These are phyloP conservation scores for Voacanga thouarsii DNA, from an alignment of 257 asterid genomes.

Conservation along the genomic window DNA sequence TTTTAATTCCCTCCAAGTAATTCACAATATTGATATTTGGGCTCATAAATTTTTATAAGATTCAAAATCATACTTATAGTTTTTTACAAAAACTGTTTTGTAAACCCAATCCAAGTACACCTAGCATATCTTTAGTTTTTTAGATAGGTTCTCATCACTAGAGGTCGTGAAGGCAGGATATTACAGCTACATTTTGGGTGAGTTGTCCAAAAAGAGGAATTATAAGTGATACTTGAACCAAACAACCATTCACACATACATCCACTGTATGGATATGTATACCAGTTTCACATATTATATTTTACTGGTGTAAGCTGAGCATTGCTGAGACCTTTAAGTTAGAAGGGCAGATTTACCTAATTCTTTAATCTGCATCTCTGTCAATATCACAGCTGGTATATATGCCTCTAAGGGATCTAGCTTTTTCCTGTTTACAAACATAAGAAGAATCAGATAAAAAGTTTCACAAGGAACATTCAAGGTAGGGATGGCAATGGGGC, in stretches of 20 bases:
- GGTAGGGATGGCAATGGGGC: too few species aligned
- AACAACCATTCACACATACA: not conserved
- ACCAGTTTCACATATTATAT: not conserved
- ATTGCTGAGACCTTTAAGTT: not conserved
- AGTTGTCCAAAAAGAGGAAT: not conserved
- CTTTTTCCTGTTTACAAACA: conserved; percentile 59
- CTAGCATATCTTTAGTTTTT: not conserved
- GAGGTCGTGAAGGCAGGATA: not conserved
- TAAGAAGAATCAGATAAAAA: conserved; percentile 2
- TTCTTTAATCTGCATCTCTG: conserved; percentile 85
- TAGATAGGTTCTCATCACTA: not conserved
- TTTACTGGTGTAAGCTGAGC: not conserved
- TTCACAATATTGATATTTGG: too few species aligned
- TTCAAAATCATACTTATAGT: too few species aligned
- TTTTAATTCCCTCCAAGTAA: too few species aligned
- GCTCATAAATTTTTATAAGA: too few species aligned
- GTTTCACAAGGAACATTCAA: not conserved
- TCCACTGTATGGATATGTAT: not conserved
- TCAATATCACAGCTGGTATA: conserved; percentile 81
- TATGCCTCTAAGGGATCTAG: conserved; percentile 93
- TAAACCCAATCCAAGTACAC: too few species aligned
- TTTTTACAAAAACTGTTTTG: too few species aligned
- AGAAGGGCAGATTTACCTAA: conserved; percentile 48
- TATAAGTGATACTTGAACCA: not conserved
- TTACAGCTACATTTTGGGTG: not conserved